Evolutionary conservation across 306 rosid genomes (phyloP), one percentile per base, ranked within the genome.

Genomic region (Fragaria iinumae): DNA sequence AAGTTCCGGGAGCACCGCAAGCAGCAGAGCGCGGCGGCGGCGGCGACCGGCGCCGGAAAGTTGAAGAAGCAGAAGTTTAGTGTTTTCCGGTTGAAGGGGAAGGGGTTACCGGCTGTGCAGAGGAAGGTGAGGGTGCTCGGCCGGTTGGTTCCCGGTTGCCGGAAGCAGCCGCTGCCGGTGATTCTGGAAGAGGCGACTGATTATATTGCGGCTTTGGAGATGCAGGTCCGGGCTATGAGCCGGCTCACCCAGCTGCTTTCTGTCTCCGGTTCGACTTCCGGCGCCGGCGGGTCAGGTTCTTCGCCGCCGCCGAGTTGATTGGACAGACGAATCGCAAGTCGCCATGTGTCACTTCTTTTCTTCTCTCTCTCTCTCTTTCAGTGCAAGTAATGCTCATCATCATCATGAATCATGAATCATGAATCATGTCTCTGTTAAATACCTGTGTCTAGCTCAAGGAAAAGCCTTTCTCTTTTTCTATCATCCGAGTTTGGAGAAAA

Each of bases 211-310:
- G 99, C 99, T 1, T 90, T 91, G 81, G 90, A 92, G 93, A 96
- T 96, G 99, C 99, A 96, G 81, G 86, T 96, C 81, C 87, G 93
- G 25, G 92, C 93, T 86, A 92, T 96, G 99, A 74, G 82, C n/a
- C 89, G 91, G 20, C 88, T 96, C 23, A 84, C 92, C 27, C 87
- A 91, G 25, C 83, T 88, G 44, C 88, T 93, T 72, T 75, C 89
- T 1, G 88, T 79, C 21, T 76, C 90, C 63, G 70, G 80, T 68
- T 77, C 88, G 39, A 69, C 83, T 65, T 69, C 91, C 64, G 85
- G 76, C 64, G 72, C 85, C 59, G 72, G 81, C 78, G 41, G 17
- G 12, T 50, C 87, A 73, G 25, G 65, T 47, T 47, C 85, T 5
- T 45, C 88, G 57, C 52, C 90, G 67, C 89, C 96, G 20, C 72